Conservation (phyloP, 106 monocot genomes). For the Agapanthus africanus region DNA sequence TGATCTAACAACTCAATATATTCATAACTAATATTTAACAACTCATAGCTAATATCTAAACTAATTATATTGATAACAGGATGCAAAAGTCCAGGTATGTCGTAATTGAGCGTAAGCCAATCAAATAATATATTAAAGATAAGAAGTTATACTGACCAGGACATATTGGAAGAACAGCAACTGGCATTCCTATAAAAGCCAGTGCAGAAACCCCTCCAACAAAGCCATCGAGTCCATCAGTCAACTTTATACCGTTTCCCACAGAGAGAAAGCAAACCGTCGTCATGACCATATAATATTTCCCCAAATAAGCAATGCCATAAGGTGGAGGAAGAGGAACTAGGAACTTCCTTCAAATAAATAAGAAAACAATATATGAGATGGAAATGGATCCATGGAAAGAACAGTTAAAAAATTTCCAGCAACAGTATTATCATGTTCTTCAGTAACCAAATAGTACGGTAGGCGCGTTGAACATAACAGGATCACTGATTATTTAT, state of each 20-base stretch:
- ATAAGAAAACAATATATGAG: slow-evolving; percentile 5
- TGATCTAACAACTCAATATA: no score
- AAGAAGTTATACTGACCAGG: slow-evolving; percentile 30
- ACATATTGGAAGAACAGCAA: slow-evolving; percentile 66
- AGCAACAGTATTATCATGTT: background rate
- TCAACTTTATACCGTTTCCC: slow-evolving; percentile 45
- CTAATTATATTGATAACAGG: no score
- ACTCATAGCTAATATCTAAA: no score
- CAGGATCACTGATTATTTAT: no score
- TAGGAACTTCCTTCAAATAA: slow-evolving; percentile 54
- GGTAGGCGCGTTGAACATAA: background rate
- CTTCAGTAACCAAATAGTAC: background rate
- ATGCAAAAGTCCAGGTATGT: background rate
- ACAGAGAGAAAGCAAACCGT: slow-evolving; percentile 47
- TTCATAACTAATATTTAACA: no score
- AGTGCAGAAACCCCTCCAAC: slow-evolving; percentile 59
- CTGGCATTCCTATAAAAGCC: slow-evolving; percentile 55
- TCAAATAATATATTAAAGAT: background rate
- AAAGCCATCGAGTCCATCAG: slow-evolving; percentile 59
- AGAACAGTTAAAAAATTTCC: background rate
- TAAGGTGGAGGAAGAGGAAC: slow-evolving; percentile 58
- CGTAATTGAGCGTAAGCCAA: background rate
- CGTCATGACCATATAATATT: slow-evolving; percentile 34
- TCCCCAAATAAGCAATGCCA: slow-evolving; percentile 53
- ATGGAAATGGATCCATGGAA: background rate